Evolutionary conservation across 768 basidiomycete genomes (phyloP).

Genomic region (Auricularia auricula-judae): DNA sequence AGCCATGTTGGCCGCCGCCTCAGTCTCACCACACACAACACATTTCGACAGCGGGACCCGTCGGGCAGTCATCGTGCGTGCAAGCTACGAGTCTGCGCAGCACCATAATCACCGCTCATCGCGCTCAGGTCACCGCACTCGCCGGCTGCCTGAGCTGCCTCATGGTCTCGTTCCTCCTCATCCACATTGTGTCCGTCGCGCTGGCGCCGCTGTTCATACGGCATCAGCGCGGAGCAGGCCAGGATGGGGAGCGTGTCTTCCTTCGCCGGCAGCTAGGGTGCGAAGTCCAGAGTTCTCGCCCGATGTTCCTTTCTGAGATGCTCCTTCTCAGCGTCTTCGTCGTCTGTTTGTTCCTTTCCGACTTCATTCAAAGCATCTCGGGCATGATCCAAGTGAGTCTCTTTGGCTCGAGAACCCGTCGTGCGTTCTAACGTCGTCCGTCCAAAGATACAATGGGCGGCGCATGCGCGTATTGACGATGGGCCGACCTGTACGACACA

Average conservation of each 20-base stretch:
- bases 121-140: conserved; percentile 4
- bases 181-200: conserved; percentile 2
- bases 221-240: neutral
- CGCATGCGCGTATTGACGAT: conserved; percentile 5
- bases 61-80: neutral
- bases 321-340: conserved; percentile 2
- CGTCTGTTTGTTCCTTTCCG: conserved; percentile 5
- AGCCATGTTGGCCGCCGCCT: too few relatives aligned
- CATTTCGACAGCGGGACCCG: neutral
- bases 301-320: neutral
- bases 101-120: neutral
- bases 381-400: conserved; percentile 5
- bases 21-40: too few relatives aligned
- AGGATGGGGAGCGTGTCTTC: neutral
- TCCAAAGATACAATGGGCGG: conserved; percentile 4
- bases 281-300: neutral
- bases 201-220: neutral
- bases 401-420: neutral
- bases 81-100: neutral
- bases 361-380: conserved; percentile 7
- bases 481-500: conserved; percentile 5
- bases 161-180: conserved; percentile 5
- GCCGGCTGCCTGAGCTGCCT: conserved; percentile 4
- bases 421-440: neutral
- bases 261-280: conserved; percentile 3